Conservation (phyloP, 2,329 filamentous ascomycete species). For the Chrysoporthe austroafricana region DNA sequence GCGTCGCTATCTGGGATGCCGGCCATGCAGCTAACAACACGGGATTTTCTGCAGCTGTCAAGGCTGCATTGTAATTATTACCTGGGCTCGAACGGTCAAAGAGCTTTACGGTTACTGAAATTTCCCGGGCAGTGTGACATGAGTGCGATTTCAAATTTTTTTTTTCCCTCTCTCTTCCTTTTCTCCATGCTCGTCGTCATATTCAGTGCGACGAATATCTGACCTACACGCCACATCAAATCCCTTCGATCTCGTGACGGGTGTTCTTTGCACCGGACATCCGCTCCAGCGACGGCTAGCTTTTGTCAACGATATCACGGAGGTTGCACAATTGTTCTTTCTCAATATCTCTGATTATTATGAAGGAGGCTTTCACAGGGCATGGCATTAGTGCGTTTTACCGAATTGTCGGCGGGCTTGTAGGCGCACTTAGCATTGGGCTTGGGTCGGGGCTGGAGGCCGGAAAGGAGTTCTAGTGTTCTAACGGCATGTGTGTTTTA, state of each 20-base stretch:
- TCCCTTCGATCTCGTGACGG: neutral
- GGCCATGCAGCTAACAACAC: slow-evolving; percentile 11
- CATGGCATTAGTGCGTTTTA: neutral
- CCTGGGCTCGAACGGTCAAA: too few species aligned
- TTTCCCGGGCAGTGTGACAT: too few species aligned
- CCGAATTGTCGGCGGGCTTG: neutral
- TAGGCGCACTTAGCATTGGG: neutral
- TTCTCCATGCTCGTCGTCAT: neutral
- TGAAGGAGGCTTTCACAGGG: too few species aligned
- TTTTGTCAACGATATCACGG: too few species aligned
- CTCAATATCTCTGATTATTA: neutral
- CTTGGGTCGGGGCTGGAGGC: neutral
- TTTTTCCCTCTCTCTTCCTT: too few species aligned
- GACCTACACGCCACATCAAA: neutral
- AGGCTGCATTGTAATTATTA: slow-evolving; percentile 1
- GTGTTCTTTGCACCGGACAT: neutral
- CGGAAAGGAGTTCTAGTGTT: neutral
- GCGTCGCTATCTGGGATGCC: slow-evolving; percentile 25
- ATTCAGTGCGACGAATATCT: too few species aligned
- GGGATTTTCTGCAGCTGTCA: slow-evolving; percentile 19
- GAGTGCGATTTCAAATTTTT: too few species aligned
- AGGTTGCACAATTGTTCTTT: neutral
- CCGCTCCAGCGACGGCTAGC: neutral
- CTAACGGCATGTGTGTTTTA: too few species aligned
- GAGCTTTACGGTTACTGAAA: too few species aligned